These are phyloP conservation scores for Stylonectria norvegica DNA, from an alignment of 2,329 filamentous ascomycete genomes.

Conservation along the genomic window DNA sequence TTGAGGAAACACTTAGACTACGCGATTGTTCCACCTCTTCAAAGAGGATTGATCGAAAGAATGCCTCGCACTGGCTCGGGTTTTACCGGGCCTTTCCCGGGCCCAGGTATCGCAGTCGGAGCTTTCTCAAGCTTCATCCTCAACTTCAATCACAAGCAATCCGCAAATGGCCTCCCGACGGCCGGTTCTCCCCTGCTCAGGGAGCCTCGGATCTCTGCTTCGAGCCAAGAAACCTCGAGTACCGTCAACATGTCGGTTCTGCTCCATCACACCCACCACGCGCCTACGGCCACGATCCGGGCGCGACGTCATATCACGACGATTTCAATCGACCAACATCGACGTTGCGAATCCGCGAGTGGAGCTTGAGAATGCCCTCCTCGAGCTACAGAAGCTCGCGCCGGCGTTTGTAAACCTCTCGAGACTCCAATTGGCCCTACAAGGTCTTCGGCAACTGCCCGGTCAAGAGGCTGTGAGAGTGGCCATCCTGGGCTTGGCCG, in stretches of 20 bases:
- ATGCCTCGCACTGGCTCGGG: conserved; percentile 22
- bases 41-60: no score
- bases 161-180: conserved; percentile 31
- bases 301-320: conserved; percentile 22
- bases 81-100: conserved; percentile 29
- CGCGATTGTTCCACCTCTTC: no score
- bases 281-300: conserved; percentile 21
- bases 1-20: no score
- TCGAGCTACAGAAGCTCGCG: conserved; percentile 58
- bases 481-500: conserved; percentile 51
- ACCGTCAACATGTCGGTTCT: conserved; percentile 31
- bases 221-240: conserved; percentile 11
- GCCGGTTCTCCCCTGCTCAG: conserved; percentile 27
- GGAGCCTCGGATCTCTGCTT: conserved; percentile 26
- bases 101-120: conserved; percentile 16
- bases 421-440: conserved; percentile 66
- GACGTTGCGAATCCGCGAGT: conserved; percentile 36
- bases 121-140: conserved; percentile 16
- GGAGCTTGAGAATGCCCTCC: conserved; percentile 58
- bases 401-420: conserved; percentile 64
- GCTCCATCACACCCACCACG: conserved; percentile 24
- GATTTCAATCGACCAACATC: conserved; percentile 29
- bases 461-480: conserved; percentile 58
- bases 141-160: conserved; percentile 15
- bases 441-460: conserved; percentile 55